Conservation (phyloP, 2,329 filamentous ascomycete species). For the Fusarium concolor region DNA sequence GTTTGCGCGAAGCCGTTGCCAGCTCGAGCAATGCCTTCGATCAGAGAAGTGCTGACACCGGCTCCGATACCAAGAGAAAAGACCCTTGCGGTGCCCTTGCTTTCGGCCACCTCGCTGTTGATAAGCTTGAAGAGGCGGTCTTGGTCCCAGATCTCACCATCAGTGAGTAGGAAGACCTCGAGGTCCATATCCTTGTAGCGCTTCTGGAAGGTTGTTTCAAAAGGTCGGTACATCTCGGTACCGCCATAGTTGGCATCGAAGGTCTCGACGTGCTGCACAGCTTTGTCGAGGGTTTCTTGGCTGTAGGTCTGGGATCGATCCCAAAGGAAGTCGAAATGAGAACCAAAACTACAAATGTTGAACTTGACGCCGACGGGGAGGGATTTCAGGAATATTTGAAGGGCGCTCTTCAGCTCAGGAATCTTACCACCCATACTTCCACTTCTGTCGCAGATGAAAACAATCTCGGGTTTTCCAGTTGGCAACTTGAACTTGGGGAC, state of each 20-base stretch:
- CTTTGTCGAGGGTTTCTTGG: conserved; percentile 57
- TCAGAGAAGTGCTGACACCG: conserved; percentile 62
- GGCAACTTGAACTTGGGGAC: conserved; percentile 77
- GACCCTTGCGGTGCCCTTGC: conserved; percentile 59
- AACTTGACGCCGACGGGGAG: conserved; percentile 73
- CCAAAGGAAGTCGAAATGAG: conserved; percentile 59
- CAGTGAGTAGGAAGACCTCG: conserved; percentile 67
- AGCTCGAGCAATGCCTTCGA: conserved; percentile 65
- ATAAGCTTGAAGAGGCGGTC: conserved; percentile 58
- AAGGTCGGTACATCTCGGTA: conserved; percentile 62
- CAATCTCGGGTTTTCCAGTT: conserved; percentile 67
- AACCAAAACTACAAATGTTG: conserved; percentile 77
- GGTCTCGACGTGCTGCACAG: conserved; percentile 54
- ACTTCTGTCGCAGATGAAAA: conserved; percentile 79
- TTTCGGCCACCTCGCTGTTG: conserved; percentile 54
- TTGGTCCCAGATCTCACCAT: conserved; percentile 66
- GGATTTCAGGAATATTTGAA: conserved; percentile 74
- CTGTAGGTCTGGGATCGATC: conserved; percentile 59
- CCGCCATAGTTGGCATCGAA: conserved; percentile 64
- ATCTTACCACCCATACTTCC: conserved; percentile 73
- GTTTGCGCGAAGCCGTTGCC: conserved; percentile 71
- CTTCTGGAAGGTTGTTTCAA: conserved; percentile 57
- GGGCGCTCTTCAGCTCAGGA: conserved; percentile 62
- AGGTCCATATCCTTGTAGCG: conserved; percentile 61
- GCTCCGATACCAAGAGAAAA: conserved; percentile 68